Base-by-base conservation (phyloP, 305 asterid genomes). In the Fraxinus greggii region DNA sequence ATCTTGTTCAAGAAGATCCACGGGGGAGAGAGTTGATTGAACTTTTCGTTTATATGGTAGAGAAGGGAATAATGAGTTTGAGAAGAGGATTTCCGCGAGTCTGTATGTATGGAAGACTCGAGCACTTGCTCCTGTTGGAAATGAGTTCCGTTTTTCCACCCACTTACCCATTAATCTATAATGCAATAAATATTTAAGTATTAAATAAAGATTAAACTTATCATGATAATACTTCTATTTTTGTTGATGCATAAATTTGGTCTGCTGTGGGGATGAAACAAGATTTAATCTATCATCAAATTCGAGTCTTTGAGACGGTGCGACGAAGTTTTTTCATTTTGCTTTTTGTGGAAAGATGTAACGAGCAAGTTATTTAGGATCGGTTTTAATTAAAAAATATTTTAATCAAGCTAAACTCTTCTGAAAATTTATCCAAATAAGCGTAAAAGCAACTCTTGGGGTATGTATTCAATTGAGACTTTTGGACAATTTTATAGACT, bases 141-240 rank as follows among this genome's bases (percentile, higher is more conserved):
- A 69, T 61, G 86, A 81, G 90, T 89, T 86, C 80, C 85, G 83
- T 85, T 87, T 88, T 86, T 89, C 79, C 85, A 78, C 90, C 85
- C 83, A 78, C 84, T 78, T 70, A 86, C 89, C 91, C 84, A 79
- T 29, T 24, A 26, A 63, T 21, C 65, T 17, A 54, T n/a, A 54
- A n/a, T 54, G 7, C 26, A 54, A n/a, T 54, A 54, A n/a, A 54
- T 48, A 48, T 48, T 48, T 48, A 4, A 48, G 59, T 48, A 17
- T 48, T 48, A 3, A 45, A 45, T 13, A 45, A 45, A 6, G 21
- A 45, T 45, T 45, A 48, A 48, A 48, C 21, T n/a, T 48, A 48
- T 48, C 15, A 17, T 48, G 59, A 48, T 48, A 4, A 17, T 48
- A 45, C 7, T 48, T 48, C 21, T 48, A 48, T 48, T 48, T 48